A percentile compares a stretch with the other conserved stretches of the same genome.
These are phyloP conservation scores for Raffaelea deltoideospora DNA, from an alignment of 2,329 filamentous ascomycete genomes.

Conservation along the genomic window DNA sequence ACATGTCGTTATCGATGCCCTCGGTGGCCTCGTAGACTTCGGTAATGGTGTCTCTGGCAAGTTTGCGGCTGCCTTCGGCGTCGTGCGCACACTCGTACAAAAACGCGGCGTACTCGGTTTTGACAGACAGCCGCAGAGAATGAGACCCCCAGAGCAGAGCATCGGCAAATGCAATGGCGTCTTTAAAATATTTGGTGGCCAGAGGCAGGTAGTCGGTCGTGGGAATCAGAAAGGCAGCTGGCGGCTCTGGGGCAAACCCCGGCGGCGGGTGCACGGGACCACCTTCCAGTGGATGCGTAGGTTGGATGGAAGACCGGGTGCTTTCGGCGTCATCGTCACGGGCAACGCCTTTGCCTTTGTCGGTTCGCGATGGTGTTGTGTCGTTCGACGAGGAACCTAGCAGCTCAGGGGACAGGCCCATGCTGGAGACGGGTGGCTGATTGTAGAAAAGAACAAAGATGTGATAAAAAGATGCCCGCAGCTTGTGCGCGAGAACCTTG, in stretches of 20 bases:
- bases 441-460: slow-evolving; percentile 96
- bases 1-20: slow-evolving; percentile 91
- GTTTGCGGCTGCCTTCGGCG: slow-evolving; percentile 53
- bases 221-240: slow-evolving; percentile 65
- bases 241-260: slow-evolving; percentile 32
- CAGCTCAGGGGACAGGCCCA: slow-evolving; percentile 34
- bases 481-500: slow-evolving; percentile 79
- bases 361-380: slow-evolving; percentile 19
- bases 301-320: slow-evolving; percentile 27
- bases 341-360: slow-evolving; percentile 36
- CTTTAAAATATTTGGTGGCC: slow-evolving; percentile 67
- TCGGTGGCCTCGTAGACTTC: slow-evolving; percentile 87
- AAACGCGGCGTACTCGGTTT: slow-evolving; percentile 85
- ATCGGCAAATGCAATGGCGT: slow-evolving; percentile 62
- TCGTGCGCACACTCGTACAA: slow-evolving; percentile 88
- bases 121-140: slow-evolving; percentile 75
- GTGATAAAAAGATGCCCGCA: slow-evolving; percentile 89
- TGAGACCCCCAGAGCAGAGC: slow-evolving; percentile 71
- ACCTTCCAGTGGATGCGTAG: slow-evolving; percentile 36
- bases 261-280: slow-evolving; percentile 43
- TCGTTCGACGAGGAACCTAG: slow-evolving; percentile 17
- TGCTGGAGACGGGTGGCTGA: slow-evolving; percentile 57
- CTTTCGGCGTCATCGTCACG: slow-evolving; percentile 21
- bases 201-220: slow-evolving; percentile 66
- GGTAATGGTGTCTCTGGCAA: slow-evolving; percentile 71